Percentiles rank a stretch among this genome's conserved stretches.
phyloP scores from a whole-genome alignment of 345 rosid species.

The Euphorbia tirucalli region DNA sequence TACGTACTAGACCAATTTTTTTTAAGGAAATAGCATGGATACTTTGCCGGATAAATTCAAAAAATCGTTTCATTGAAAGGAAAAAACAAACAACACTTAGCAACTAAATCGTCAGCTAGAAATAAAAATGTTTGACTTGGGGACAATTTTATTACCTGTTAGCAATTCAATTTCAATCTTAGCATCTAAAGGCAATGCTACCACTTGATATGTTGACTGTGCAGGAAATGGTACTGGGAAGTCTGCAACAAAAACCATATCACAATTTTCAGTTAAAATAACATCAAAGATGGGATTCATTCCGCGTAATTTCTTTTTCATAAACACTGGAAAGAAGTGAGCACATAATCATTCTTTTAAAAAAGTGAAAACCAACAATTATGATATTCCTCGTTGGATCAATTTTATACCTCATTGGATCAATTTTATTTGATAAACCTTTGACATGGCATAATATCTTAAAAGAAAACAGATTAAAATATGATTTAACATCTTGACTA shows the following conservation, averaged over 20 bases:
- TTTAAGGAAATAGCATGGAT: no score
- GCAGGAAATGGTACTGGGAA: constrained; percentile 84
- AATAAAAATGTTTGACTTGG: no score
- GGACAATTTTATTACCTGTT: no score
- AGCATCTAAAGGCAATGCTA: constrained; percentile 85
- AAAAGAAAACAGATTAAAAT: background rate
- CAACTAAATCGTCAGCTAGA: no score
- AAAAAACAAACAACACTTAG: no score
- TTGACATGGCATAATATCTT: background rate
- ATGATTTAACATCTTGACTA: background rate
- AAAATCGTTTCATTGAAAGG: no score
- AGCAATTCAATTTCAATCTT: constrained; percentile 93
- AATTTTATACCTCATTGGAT: no score
- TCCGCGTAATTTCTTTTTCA: background rate
- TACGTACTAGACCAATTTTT: no score
- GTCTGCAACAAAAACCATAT: constrained; percentile 45
- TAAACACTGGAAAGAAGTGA: background rate
- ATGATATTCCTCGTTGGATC: no score
- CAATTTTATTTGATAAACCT: background rate
- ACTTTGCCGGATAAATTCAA: no score
- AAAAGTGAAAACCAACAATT: no score
- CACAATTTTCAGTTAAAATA: no score
- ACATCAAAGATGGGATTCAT: background rate
- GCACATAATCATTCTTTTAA: background rate
- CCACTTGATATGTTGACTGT: constrained; percentile 87